phyloP scores from a whole-genome alignment of 1,139 yeast genomes.

The Magnusiomyces fungicola region DNA sequence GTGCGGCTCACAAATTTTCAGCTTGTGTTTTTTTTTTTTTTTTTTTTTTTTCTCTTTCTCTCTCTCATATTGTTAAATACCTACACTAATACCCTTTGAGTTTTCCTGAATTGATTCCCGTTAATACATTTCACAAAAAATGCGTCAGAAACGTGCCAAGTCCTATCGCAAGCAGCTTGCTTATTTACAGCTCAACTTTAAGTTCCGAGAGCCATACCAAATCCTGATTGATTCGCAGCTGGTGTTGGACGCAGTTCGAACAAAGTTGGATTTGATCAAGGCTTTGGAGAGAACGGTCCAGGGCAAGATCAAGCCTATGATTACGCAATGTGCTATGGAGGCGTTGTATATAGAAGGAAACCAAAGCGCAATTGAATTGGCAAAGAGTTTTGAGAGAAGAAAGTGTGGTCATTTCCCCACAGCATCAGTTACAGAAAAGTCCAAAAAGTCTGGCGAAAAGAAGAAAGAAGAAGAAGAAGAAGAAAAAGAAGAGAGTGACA shows the following conservation, averaged over 20 bases:
- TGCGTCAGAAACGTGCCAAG: conserved; percentile 97
- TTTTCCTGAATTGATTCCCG: too few relatives aligned
- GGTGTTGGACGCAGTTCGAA: conserved; percentile 54
- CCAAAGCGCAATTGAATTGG: conserved; percentile 68
- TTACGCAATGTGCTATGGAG: conserved; percentile 93
- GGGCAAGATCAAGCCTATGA: conserved; percentile 76
- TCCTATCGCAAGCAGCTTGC: conserved; percentile 89
- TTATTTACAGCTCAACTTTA: conserved; percentile 75
- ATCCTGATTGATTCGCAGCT: conserved; percentile 76
- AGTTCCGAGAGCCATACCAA: conserved; percentile 92
- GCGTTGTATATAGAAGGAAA: conserved; percentile 65
- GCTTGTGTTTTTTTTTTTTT: too few relatives aligned
- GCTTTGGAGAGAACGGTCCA: conserved; percentile 81
- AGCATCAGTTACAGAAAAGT: conserved; percentile 7
- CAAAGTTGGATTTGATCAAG: conserved; percentile 64
- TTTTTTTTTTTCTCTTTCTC: too few relatives aligned
- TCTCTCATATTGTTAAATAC: too few relatives aligned
- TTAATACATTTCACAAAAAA: too few relatives aligned
- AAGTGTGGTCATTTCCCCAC: conserved; percentile 45
- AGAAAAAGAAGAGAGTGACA: conserved; percentile 10
- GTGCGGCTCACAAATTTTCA: too few relatives aligned
- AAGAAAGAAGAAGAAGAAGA: conserved; percentile 8
- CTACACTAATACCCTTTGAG: too few relatives aligned
- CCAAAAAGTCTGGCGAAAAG: conserved; percentile 10
- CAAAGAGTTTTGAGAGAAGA: conserved; percentile 77